Evolutionary conservation across 2,329 filamentous ascomycete species (phyloP).

Genomic region (Penicillium verrucosum): DNA sequence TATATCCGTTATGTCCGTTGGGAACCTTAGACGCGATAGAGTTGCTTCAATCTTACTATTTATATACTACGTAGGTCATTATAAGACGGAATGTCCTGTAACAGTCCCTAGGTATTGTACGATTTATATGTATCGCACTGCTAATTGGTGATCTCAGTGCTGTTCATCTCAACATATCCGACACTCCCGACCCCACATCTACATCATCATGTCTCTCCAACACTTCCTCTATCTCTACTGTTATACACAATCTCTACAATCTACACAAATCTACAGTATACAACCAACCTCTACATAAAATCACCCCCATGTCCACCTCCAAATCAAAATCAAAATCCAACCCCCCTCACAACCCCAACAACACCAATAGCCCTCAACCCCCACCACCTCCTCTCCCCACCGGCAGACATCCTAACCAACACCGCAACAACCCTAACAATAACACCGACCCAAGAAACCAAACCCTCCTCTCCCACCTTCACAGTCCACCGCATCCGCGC

Average conservation of each 20-base stretch:
- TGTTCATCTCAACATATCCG: not conserved
- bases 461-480: constrained; percentile 11
- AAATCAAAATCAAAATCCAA: not conserved
- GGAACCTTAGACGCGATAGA: not conserved
- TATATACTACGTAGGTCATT: not conserved
- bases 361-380: constrained; percentile 22
- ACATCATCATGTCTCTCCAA: not conserved
- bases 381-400: constrained; percentile 23
- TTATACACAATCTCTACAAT: not conserved
- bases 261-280: not conserved
- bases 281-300: not conserved
- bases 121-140: not conserved
- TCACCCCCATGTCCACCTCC: not conserved
- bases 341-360: constrained; percentile 18
- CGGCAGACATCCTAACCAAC: constrained; percentile 22
- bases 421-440: constrained; percentile 22
- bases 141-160: not conserved
- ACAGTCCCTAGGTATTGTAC: not conserved
- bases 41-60: not conserved
- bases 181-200: not conserved
- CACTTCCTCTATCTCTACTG: not conserved
- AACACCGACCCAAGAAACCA: constrained; percentile 16
- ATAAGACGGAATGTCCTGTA: not conserved
- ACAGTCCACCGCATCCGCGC: constrained; percentile 15
- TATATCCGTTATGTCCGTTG: not conserved